Evolutionary conservation across 768 basidiomycete genomes (phyloP).

Genomic region (Mycena rebaudengoi): DNA sequence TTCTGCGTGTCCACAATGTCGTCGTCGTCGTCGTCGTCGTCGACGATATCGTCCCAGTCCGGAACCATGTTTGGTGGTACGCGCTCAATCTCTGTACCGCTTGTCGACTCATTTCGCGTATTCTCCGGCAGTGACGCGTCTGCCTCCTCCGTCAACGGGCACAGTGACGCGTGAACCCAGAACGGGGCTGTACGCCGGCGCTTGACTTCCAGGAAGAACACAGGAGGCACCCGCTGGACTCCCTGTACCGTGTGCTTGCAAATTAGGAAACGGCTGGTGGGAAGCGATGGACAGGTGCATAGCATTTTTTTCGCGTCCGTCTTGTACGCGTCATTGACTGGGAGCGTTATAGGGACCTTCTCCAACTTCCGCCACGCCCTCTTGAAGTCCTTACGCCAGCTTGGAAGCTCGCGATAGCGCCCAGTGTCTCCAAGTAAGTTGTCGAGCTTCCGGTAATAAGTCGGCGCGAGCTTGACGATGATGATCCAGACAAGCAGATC

Average conservation of each 20-base stretch:
- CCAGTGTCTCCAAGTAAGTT: slow-evolving; percentile 13
- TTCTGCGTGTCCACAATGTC: slow-evolving; percentile 13
- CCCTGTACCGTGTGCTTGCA: slow-evolving; percentile 38
- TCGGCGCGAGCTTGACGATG: slow-evolving; percentile 36
- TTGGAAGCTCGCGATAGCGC: slow-evolving; percentile 24
- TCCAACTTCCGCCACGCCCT: slow-evolving; percentile 23
- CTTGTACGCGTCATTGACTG: slow-evolving; percentile 31
- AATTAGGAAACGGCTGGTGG: slow-evolving; percentile 33
- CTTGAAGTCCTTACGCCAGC: slow-evolving; percentile 36
- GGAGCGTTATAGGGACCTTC: slow-evolving; percentile 12
- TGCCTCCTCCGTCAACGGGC: too few species aligned
- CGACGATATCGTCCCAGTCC: too few species aligned
- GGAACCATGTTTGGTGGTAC: too few species aligned
- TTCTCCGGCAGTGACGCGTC: too few species aligned
- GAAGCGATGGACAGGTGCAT: slow-evolving; percentile 33
- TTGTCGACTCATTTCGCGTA: too few species aligned
- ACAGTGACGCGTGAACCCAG: slow-evolving; percentile 25
- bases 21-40: slow-evolving; percentile 22
- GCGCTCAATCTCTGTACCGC: too few species aligned
- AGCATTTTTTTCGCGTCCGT: slow-evolving; percentile 27
- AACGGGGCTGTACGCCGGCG: slow-evolving; percentile 27
- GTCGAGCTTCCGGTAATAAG: slow-evolving; percentile 32
- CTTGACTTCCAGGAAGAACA: slow-evolving; percentile 31
- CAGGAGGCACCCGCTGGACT: slow-evolving; percentile 26
- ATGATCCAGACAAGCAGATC: slow-evolving; percentile 39